Evolutionary conservation across 2,329 filamentous ascomycete genomes (phyloP).

Genomic region (Stagonosporopsis rhizophila): DNA sequence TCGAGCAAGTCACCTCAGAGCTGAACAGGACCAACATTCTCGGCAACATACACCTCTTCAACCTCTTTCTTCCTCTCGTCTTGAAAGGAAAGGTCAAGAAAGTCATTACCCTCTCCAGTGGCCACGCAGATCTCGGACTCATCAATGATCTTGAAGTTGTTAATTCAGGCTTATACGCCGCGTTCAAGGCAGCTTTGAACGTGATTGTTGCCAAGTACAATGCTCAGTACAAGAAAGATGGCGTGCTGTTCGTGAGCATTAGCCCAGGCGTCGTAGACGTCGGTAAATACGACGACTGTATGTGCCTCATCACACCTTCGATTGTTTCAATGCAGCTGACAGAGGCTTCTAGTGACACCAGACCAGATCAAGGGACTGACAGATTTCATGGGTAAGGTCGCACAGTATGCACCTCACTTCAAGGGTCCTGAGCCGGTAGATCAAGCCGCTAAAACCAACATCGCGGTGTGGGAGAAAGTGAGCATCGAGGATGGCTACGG

Average conservation of each 20-base stretch:
- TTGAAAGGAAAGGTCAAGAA: conserved; percentile 61
- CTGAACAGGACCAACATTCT: conserved; percentile 59
- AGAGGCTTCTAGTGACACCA: conserved; percentile 8
- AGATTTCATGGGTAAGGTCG: conserved; percentile 37
- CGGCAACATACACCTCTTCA: conserved; percentile 61
- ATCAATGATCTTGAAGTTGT: conserved; percentile 49
- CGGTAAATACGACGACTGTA: conserved; percentile 33
- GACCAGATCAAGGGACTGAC: conserved; percentile 34
- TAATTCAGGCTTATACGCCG: conserved; percentile 52
- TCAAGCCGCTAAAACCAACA: conserved; percentile 39
- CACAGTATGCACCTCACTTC: conserved; percentile 24
- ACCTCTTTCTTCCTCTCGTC: conserved; percentile 62
- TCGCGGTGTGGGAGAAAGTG: conserved; percentile 44
- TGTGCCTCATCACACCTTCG: not conserved
- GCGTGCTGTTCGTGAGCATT: conserved; percentile 61
- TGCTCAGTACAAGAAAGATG: conserved; percentile 56
- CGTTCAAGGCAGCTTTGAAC: conserved; percentile 63
- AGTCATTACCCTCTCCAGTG: conserved; percentile 59
- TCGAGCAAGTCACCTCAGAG: conserved; percentile 37
- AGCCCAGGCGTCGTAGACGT: conserved; percentile 61
- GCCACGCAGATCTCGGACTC: conserved; percentile 56
- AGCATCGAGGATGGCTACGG: conserved; percentile 57
- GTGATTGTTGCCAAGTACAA: conserved; percentile 58
- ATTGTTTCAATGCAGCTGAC: not conserved
- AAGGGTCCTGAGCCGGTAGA: conserved; percentile 21